Base-by-base conservation (phyloP, 345 rosid species). In the Angophora floribunda region DNA sequence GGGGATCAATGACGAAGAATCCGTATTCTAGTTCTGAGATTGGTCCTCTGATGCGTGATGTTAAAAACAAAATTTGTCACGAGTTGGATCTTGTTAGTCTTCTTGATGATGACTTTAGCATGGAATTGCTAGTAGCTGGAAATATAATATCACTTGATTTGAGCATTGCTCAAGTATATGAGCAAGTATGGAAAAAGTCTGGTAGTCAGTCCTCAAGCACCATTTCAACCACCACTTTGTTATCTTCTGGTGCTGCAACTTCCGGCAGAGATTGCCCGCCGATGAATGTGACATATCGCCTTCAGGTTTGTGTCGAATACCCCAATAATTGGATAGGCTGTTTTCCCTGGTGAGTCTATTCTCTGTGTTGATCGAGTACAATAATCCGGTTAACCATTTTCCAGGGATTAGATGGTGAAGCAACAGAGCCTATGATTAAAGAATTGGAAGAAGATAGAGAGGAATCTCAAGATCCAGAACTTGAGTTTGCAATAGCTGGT, bases 21-120 rank as follows among this genome's bases (percentile, higher is more conserved):
- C 99, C 99, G 63, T 98, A 98, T 94, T 95, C 99, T 53, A 98
- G 99, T 92, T 92, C 98, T 52, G 99, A 98, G 92, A 95, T 98
- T 91, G 99, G 99, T 91, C 99, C 99, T 61, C 91, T 98, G 91
- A 98, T 98, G 99, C 98, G 99, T 80, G 99, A 98, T 90, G 99
- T 98, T 87, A 98, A 98, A 91, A 97, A 98, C 91, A 98, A 98
- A 90, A 98, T 98, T 87, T 98, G 99, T 92, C 97, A 94, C 89
- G 99, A 97, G 89, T 91, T 98, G 93, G 99, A 98, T 89, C 92
- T 98, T 78, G 86, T 97, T 67, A 96, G 97, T 85, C 96, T 98
- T 91, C 91, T 96, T 70, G 99, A 97, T 92, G 99, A 98, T 94
- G 99, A 97, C 93, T 96, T 91, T 90, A 95, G 99, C 90, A 95